Evolutionary conservation across 768 basidiomycete genomes (phyloP).

Genomic region (Scleroderma bovista): DNA sequence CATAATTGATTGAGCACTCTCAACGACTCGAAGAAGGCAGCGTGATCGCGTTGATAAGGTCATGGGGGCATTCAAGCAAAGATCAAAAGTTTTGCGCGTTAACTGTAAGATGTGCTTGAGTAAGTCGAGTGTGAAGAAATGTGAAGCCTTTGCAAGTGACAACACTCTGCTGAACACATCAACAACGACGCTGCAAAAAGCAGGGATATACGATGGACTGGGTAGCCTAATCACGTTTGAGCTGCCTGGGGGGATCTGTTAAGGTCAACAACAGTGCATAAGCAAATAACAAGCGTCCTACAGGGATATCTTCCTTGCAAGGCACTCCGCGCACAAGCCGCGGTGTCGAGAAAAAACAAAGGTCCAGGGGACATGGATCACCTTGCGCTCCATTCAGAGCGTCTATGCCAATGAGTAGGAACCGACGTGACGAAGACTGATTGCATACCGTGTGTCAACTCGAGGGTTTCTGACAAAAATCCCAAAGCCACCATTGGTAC

Average conservation of each 20-base stretch:
- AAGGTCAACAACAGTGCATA: constrained; percentile 8
- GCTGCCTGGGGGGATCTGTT: constrained; percentile 30
- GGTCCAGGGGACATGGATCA: constrained; percentile 28
- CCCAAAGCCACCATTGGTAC: constrained; percentile 15
- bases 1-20: constrained; percentile 20
- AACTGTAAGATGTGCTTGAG: constrained; percentile 37
- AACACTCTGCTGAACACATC: constrained; percentile 40
- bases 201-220: constrained; percentile 35
- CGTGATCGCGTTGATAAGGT: constrained; percentile 30
- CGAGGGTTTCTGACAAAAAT: constrained; percentile 18
- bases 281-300: constrained; percentile 14
- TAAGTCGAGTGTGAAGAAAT: constrained; percentile 48
- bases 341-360: constrained; percentile 38
- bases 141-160: constrained; percentile 37
- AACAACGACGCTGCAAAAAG: constrained; percentile 43
- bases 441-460: constrained; percentile 7
- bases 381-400: constrained; percentile 30
- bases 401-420: constrained; percentile 23
- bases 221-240: constrained; percentile 34
- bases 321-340: constrained; percentile 28
- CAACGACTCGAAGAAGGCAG: constrained; percentile 37
- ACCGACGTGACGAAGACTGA: constrained; percentile 1
- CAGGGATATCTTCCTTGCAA: constrained; percentile 29
- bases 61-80: constrained; percentile 34
- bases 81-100: constrained; percentile 37